These are phyloP conservation scores for Juglanconis oblonga DNA, from an alignment of 2,329 filamentous ascomycete genomes.

Conservation along the genomic window DNA sequence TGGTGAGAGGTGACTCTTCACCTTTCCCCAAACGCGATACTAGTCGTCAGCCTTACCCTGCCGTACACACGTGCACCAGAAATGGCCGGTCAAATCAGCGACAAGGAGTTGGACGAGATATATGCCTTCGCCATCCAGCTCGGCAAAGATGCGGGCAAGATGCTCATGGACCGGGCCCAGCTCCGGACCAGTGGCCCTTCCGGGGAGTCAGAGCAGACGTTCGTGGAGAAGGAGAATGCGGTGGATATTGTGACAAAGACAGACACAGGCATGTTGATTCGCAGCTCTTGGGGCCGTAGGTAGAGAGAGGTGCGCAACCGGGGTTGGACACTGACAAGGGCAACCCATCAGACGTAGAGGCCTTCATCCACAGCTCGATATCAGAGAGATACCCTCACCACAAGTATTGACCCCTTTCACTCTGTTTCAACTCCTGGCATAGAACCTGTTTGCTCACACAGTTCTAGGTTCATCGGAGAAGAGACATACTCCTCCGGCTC, in stretches of 20 bases:
- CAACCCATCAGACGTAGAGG: conserved; percentile 59
- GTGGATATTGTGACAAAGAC: conserved; percentile 78
- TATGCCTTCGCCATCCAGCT: conserved; percentile 70
- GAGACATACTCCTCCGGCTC: conserved; percentile 70
- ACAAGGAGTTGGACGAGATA: conserved; percentile 58
- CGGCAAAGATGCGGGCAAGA: conserved; percentile 65
- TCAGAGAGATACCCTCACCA: conserved; percentile 60
- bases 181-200: conserved; percentile 43
- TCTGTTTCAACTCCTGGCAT: not conserved
- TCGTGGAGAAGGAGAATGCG: conserved; percentile 68
- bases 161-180: conserved; percentile 64
- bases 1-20: not conserved
- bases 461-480: conserved; percentile 69
- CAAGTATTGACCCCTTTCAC: conserved; percentile 45
- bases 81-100: conserved; percentile 15
- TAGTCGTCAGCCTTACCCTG: not conserved
- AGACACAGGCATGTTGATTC: conserved; percentile 47
- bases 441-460: not conserved
- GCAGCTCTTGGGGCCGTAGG: not conserved
- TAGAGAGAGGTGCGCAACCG: too few relatives aligned
- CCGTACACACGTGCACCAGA: not conserved
- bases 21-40: not conserved
- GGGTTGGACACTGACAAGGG: not conserved
- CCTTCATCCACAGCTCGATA: conserved; percentile 63
- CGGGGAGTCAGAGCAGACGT: conserved; percentile 27